phyloP scores from a whole-genome alignment of 73 alveolate species.

The Tetrahymena borealis region DNA sequence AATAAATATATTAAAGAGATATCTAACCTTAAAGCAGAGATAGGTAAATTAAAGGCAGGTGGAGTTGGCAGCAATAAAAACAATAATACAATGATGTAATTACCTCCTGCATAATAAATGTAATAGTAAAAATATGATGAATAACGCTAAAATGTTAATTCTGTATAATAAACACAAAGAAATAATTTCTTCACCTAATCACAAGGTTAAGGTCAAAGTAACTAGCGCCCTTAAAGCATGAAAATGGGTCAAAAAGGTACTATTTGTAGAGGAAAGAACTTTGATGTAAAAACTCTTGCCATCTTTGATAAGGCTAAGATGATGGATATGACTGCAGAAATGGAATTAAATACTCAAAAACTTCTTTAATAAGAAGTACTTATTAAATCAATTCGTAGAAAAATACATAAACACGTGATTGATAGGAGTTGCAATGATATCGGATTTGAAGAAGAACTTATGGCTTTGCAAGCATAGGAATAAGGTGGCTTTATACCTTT shows the following conservation, averaged over 20 bases:
- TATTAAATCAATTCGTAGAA: not conserved
- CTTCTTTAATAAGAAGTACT: not conserved
- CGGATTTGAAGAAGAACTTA: not conserved
- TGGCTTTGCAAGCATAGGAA: not conserved
- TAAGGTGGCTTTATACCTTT: not conserved
- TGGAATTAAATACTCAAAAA: not conserved
- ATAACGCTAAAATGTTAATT: not conserved
- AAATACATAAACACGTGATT: not conserved
- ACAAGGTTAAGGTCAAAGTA: not conserved
- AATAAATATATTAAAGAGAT: constrained; percentile 21
- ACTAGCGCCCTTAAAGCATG: not conserved
- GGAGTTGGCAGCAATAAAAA: not conserved
- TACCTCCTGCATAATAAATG: not conserved
- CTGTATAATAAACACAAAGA: not conserved
- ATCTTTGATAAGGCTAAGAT: not conserved
- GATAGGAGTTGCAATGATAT: not conserved
- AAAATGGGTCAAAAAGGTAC: not conserved
- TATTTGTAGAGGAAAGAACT: not conserved
- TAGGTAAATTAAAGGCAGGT: not conserved
- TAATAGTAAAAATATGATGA: not conserved
- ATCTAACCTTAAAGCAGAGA: not conserved
- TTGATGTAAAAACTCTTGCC: not conserved
- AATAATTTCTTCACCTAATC: not conserved
- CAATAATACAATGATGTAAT: not conserved
- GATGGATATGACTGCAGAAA: not conserved